Evolutionary conservation across 805 yeast genomes (phyloP), one percentile per base, ranked within the genome.

Genomic region (Candida arabinofermentans): DNA sequence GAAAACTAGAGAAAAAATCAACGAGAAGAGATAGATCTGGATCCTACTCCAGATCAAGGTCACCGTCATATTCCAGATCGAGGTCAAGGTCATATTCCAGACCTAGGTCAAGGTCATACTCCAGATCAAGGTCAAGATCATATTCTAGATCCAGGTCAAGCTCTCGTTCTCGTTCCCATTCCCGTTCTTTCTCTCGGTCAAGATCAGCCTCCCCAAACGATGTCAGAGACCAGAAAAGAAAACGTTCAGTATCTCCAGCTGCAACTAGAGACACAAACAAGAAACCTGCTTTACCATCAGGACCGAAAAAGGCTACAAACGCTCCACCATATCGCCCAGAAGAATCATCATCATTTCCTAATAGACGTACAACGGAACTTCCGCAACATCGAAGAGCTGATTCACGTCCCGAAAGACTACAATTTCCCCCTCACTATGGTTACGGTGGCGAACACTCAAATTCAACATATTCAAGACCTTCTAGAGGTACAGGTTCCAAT

Each of bases 91-190:
- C 59, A 3, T 39, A 54, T 7, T 55, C 63, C 3, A 41, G 41
- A 26, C 21, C 27, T 13, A n/a, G n/a, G n/a, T n/a, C n/a, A n/a
- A 16, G 14, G 5, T 44, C 50, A 10, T 37, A 39, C 27, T 49
- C 54, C 1, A 37, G 50, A 31, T 43, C 49, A 13, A 39, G 51
- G 21, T 41, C 54, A 10, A 19, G 44, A 8, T 40, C 52, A 19
- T 29, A 37, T 33, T 44, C 50, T 9, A 31, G 46, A 12, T 19
- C 49, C 29, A 26, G 33, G 17, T 33, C 37, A 27, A 34, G 35
- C 29, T 27, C 44, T 9, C 38, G 60, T 31, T 46, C 61, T 3
- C 19, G 41, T 5, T 53, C 62, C 17, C 38, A 42, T 13, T 54
- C 55, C 4, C 42, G 56, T 16, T 40, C 39, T 9, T 13, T 48